phyloP scores from a whole-genome alignment of 177 flowering plant genomes.

The Tripterygium wilfordii region DNA sequence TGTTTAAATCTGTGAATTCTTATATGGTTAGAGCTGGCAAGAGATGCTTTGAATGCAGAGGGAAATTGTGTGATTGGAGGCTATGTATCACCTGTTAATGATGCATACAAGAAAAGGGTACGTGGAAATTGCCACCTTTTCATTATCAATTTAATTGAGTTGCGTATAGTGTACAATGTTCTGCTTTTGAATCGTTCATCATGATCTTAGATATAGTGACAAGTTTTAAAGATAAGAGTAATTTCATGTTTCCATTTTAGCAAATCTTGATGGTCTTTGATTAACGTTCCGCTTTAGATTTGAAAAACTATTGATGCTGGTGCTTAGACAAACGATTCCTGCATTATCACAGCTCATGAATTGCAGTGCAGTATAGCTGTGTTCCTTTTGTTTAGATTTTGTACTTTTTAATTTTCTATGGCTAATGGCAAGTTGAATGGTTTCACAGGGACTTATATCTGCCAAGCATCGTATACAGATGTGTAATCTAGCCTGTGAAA shows the following conservation, averaged over 20 bases:
- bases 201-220: too few relatives aligned
- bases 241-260: too few relatives aligned
- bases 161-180: too few relatives aligned
- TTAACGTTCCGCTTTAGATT: too few relatives aligned
- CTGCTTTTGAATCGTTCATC: too few relatives aligned
- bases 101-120: slow-evolving; percentile 82
- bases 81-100: slow-evolving; percentile 92
- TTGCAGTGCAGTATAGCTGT: neutral
- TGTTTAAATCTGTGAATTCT: neutral
- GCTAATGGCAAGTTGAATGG: neutral
- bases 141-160: neutral
- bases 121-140: neutral
- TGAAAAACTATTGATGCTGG: too few relatives aligned
- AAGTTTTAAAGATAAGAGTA: too few relatives aligned
- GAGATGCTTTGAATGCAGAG: slow-evolving; percentile 64
- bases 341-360: too few relatives aligned
- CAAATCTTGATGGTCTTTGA: too few relatives aligned
- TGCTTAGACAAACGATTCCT: too few relatives aligned
- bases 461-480: slow-evolving; percentile 70
- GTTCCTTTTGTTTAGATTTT: neutral
- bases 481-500: slow-evolving; percentile 70
- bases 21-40: slow-evolving; percentile 65
- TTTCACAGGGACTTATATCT: slow-evolving; percentile 58
- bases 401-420: neutral
- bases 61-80: slow-evolving; percentile 81